Evolutionary conservation across 2,329 filamentous ascomycete genomes (phyloP), one percentile per base, ranked within the genome.

Genomic region (Botrytis elliptica): DNA sequence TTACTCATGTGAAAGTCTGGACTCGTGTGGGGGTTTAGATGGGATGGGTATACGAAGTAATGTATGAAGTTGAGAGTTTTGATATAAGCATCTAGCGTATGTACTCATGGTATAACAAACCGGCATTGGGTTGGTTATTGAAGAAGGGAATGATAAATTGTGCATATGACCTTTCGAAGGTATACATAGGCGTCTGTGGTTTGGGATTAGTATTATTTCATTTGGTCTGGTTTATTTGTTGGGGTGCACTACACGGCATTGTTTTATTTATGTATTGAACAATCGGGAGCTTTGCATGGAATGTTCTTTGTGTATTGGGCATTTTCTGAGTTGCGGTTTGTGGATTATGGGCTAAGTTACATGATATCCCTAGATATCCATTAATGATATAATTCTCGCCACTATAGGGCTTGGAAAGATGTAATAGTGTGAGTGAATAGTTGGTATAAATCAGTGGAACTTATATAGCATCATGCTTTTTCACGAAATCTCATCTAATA

Each of bases 81-180:
- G 16, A 55, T 55, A 68, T 55, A n/a, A 55, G 33, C 16, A 55
- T 42, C n/a, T 57, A 55, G 33, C 38, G 36, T 57, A 52, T 46
- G 42, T 68, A 40, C 65, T 29, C 36, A n/a, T 57, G 49, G 65
- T 18, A 57, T 40, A 57, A 16, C 46, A 33, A 18, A 42, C 42
- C 18, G 49, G 16, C 36, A 57, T 42, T 36, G 36, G 36, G 25
- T 42, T 57, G 36, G 25, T 42, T 57, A 29, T 42, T 7, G 65
- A 68, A 36, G 36, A 22, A 29, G 16, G 46, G 36, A 22, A 42
- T 42, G 14, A 18, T n/a, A 68, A 68, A 68, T 68, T 68, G 49
- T 25, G 38, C 25, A 68, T 68, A 14, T 8, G 57, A 10, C 65
- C 40, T 57, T 57, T 65, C 5, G 42, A 36, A 25, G 38, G 42